phyloP scores from a whole-genome alignment of 257 asterid species.

The Fraxinus americana region DNA sequence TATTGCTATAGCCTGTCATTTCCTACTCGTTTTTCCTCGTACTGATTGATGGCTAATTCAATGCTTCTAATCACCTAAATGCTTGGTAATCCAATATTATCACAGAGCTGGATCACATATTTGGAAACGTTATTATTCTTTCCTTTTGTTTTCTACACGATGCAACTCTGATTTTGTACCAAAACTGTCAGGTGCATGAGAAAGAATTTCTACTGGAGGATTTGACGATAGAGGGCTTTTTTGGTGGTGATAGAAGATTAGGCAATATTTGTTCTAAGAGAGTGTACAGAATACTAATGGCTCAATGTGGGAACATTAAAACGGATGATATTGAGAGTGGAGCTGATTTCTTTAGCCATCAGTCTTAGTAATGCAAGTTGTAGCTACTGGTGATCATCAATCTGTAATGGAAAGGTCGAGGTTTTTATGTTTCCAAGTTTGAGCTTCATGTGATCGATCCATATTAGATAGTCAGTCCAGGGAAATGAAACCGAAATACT shows the following conservation, averaged over 20 bases:
- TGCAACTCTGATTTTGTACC: conserved; percentile 9
- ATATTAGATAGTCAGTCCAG: no score
- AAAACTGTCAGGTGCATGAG: conserved; percentile 75
- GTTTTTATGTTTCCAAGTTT: conserved; percentile 13
- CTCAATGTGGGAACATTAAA: conserved; percentile 70
- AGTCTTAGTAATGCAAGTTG: conserved; percentile 19
- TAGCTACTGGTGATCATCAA: neutral
- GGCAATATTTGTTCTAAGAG: conserved; percentile 95
- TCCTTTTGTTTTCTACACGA: neutral
- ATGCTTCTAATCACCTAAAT: neutral
- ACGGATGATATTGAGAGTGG: conserved; percentile 91
- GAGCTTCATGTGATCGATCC: neutral
- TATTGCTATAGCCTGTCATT: neutral
- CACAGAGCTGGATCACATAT: neutral
- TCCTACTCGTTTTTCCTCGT: neutral
- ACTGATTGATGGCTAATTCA: conserved; percentile 2
- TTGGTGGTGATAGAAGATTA: conserved; percentile 75
- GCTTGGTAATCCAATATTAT: no score
- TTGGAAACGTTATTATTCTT: neutral
- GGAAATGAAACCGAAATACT: no score
- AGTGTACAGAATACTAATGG: conserved; percentile 88
- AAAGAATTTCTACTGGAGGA: conserved; percentile 86
- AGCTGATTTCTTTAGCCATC: conserved; percentile 69
- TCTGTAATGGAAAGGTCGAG: neutral
- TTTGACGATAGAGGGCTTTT: conserved; percentile 66